Conservation (phyloP, 768 basidiomycete genomes). For the Leccinum obscurum region DNA sequence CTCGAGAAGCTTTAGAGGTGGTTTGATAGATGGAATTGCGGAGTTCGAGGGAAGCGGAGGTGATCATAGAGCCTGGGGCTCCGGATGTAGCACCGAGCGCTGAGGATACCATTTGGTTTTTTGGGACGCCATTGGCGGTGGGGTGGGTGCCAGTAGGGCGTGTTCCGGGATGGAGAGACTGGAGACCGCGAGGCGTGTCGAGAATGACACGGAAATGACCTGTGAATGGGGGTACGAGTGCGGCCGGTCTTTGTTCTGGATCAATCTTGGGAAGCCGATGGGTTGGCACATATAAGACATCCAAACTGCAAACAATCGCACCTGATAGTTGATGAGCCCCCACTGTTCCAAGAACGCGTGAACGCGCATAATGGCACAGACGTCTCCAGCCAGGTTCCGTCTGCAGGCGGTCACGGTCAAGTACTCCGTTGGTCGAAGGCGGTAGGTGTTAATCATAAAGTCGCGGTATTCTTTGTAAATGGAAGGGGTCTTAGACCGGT, state of each 20-base stretch:
- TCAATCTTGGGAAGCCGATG: slow-evolving; percentile 69
- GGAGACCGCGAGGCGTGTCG: slow-evolving; percentile 94
- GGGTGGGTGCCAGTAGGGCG: slow-evolving; percentile 49
- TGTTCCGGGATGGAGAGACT: slow-evolving; percentile 87
- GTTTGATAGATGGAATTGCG: slow-evolving; percentile 88
- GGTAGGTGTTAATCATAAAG: slow-evolving; percentile 99
- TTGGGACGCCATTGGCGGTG: slow-evolving; percentile 50
- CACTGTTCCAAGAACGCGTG: slow-evolving; percentile 99
- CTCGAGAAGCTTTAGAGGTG: slow-evolving; percentile 77
- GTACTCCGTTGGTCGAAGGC: slow-evolving; percentile 91
- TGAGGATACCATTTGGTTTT: slow-evolving; percentile 29
- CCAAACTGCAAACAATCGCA: slow-evolving; percentile 34
- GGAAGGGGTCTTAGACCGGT: slow-evolving; percentile 91
- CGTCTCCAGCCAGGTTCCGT: slow-evolving; percentile 95
- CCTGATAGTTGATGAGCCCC: slow-evolving; percentile 99
- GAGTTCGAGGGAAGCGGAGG: slow-evolving; percentile 81
- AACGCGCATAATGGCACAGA: slow-evolving; percentile 98
- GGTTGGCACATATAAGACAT: slow-evolving; percentile 5
- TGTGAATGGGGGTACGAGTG: slow-evolving; percentile 95
- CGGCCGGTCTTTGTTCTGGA: slow-evolving; percentile 91
- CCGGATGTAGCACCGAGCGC: slow-evolving; percentile 9
- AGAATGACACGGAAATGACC: slow-evolving; percentile 98
- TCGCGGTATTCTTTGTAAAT: slow-evolving; percentile 99
- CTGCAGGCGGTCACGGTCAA: slow-evolving; percentile 96
- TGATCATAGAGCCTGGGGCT: slow-evolving; percentile 19